phyloP scores from a whole-genome alignment of 2,329 filamentous ascomycete species.

The Rhynchosporium graminicola region DNA sequence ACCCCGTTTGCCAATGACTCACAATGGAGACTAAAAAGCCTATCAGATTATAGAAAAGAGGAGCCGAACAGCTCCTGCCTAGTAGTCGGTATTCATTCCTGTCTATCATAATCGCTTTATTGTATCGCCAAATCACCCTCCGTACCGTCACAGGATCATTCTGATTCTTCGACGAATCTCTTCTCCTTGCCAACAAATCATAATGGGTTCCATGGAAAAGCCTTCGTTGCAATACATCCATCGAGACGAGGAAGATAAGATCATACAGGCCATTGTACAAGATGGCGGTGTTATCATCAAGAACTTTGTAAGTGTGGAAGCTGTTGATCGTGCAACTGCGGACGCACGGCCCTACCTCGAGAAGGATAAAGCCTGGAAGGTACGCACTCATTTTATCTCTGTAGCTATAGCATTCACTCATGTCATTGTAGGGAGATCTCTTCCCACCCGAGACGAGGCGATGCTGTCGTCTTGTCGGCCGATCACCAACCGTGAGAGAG shows the following conservation, averaged over 20 bases:
- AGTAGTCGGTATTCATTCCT: too few species aligned
- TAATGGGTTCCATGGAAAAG: slow-evolving; percentile 21
- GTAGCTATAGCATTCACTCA: too few species aligned
- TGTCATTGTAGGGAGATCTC: slow-evolving; percentile 18
- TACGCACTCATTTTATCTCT: not conserved
- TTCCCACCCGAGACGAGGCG: slow-evolving; percentile 35
- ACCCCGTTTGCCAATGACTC: slow-evolving; percentile 15
- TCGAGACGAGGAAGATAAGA: slow-evolving; percentile 21
- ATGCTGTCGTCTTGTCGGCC: slow-evolving; percentile 28
- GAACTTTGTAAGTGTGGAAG: slow-evolving; percentile 23
- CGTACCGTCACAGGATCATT: too few species aligned
- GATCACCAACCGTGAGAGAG: slow-evolving; percentile 27
- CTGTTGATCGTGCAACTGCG: slow-evolving; percentile 24
- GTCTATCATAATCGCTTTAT: too few species aligned
- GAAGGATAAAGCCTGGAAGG: slow-evolving; percentile 35
- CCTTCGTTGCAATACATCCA: slow-evolving; percentile 19
- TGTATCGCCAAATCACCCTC: too few species aligned
- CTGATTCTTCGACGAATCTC: too few species aligned
- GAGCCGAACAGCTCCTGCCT: not conserved
- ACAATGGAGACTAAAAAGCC: not conserved
- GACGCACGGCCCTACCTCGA: slow-evolving; percentile 31
- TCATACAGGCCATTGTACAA: slow-evolving; percentile 24
- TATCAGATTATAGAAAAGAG: not conserved
- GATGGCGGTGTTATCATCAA: slow-evolving; percentile 27
- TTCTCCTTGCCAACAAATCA: not conserved